These are phyloP conservation scores for Decorospora gaudefroyi DNA, from an alignment of 2,329 filamentous ascomycete genomes.

Conservation along the genomic window DNA sequence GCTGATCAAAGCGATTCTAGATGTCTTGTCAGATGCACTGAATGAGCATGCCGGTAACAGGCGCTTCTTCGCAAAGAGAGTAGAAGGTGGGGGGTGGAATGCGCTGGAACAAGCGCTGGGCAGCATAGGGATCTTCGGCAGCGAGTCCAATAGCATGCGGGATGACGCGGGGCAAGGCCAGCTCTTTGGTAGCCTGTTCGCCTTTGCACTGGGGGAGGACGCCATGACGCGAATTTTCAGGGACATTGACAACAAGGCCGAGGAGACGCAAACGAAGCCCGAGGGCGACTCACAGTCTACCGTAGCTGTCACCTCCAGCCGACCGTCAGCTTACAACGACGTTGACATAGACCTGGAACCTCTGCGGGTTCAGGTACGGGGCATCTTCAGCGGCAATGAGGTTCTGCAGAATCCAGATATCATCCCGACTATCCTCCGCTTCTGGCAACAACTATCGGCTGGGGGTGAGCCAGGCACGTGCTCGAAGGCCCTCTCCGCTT, in stretches of 20 bases:
- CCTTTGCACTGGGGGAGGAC: slow-evolving; percentile 80
- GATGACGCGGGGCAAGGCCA: slow-evolving; percentile 62
- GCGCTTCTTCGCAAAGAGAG: slow-evolving; percentile 78
- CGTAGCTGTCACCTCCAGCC: slow-evolving; percentile 35
- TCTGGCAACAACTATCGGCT: slow-evolving; percentile 46
- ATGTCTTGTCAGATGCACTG: slow-evolving; percentile 74
- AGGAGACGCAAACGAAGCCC: slow-evolving; percentile 18
- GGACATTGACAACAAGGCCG: slow-evolving; percentile 41
- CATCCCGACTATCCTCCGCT: slow-evolving; percentile 47
- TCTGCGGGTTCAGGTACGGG: slow-evolving; percentile 38
- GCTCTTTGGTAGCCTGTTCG: slow-evolving; percentile 79
- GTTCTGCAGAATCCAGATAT: slow-evolving; percentile 50
- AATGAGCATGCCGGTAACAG: slow-evolving; percentile 82
- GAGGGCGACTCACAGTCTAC: slow-evolving; percentile 14
- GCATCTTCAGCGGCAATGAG: slow-evolving; percentile 48
- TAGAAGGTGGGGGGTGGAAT: slow-evolving; percentile 78
- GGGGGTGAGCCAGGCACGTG: slow-evolving; percentile 38
- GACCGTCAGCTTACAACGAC: slow-evolving; percentile 35
- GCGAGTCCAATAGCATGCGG: slow-evolving; percentile 38
- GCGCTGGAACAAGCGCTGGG: slow-evolving; percentile 73
- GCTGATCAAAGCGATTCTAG: slow-evolving; percentile 71
- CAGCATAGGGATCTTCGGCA: slow-evolving; percentile 60
- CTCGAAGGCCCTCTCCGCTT: slow-evolving; percentile 44
- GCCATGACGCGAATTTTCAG: slow-evolving; percentile 70
- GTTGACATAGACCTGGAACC: slow-evolving; percentile 34